These are phyloP conservation scores for Prunella vulgaris DNA, from an alignment of 257 asterid genomes.

Conservation along the genomic window DNA sequence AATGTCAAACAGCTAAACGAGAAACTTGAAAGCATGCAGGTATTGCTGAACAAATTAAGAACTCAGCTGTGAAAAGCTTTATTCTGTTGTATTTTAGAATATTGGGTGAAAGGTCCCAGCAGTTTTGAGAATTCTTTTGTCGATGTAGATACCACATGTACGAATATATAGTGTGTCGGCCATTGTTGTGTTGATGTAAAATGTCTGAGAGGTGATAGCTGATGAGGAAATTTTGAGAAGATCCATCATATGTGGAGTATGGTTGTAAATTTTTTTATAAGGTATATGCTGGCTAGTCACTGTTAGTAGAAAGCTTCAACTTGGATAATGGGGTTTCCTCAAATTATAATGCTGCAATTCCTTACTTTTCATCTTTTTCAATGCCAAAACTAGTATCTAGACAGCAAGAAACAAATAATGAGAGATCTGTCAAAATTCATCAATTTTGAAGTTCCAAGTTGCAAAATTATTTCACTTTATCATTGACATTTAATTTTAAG, in stretches of 20 bases:
- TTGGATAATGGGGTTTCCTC: background rate
- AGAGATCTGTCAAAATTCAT: no score
- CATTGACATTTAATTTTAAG: no score
- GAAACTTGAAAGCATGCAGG: conserved; percentile 82
- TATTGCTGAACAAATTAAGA: conserved; percentile 53
- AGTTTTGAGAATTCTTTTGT: conserved; percentile 27
- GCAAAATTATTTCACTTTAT: no score
- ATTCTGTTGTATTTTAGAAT: background rate
- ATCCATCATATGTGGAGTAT: background rate
- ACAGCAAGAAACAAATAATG: no score
- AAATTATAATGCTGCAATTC: background rate
- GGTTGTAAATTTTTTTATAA: background rate
- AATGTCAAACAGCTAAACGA: conserved; percentile 54
- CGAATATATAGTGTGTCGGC: conserved; percentile 14
- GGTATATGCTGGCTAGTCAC: no score
- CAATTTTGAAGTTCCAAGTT: no score
- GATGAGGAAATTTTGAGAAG: conserved; percentile 16
- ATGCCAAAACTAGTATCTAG: no score
- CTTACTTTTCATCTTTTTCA: background rate
- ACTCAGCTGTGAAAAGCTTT: conserved; percentile 35
- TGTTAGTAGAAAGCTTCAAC: background rate
- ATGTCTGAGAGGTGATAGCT: background rate
- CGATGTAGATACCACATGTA: conserved; percentile 36
- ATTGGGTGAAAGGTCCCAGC: conserved; percentile 19
- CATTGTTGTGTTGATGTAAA: conserved; percentile 26